Conservation (phyloP, 2,329 filamentous ascomycete genomes). For the Talaromyces funiculosus region DNA sequence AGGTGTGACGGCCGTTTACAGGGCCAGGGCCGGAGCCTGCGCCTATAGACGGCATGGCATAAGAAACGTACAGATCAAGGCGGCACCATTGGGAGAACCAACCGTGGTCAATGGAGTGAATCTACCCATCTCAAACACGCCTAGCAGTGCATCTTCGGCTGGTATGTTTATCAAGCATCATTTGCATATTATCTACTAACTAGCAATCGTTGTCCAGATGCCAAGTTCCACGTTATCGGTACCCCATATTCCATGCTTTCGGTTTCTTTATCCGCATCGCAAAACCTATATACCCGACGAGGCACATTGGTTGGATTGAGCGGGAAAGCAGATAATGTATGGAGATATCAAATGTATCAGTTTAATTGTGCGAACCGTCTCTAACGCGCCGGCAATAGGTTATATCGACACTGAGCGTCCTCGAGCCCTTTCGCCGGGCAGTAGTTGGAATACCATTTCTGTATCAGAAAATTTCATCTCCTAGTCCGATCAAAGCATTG, state of each 20-base stretch:
- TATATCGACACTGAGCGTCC: constrained; percentile 79
- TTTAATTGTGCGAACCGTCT: background rate
- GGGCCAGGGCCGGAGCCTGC: constrained; percentile 24
- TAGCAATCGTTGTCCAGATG: constrained; percentile 55
- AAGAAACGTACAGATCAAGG: constrained; percentile 41
- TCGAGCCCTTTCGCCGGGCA: constrained; percentile 76
- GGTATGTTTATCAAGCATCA: constrained; percentile 25
- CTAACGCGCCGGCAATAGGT: constrained; percentile 48
- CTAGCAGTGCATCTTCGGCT: constrained; percentile 37
- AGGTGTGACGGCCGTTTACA: constrained; percentile 30
- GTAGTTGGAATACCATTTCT: constrained; percentile 85
- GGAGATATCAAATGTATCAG: background rate
- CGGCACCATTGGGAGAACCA: constrained; percentile 36
- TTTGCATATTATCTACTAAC: background rate
- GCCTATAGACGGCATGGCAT: constrained; percentile 18
- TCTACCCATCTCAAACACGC: constrained; percentile 33
- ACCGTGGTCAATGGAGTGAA: constrained; percentile 32
- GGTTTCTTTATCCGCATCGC: constrained; percentile 85
- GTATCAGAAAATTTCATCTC: constrained; percentile 83
- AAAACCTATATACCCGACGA: constrained; percentile 84
- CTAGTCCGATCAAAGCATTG: constrained; percentile 78
- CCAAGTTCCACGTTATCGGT: constrained; percentile 88
- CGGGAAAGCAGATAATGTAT: constrained; percentile 83
- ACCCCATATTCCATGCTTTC: constrained; percentile 90
- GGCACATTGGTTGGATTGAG: constrained; percentile 86